Evolutionary conservation across 108 stramenopile species (phyloP), one percentile per base, ranked within the genome.

Genomic region (Fistulifera pelliculosa): DNA sequence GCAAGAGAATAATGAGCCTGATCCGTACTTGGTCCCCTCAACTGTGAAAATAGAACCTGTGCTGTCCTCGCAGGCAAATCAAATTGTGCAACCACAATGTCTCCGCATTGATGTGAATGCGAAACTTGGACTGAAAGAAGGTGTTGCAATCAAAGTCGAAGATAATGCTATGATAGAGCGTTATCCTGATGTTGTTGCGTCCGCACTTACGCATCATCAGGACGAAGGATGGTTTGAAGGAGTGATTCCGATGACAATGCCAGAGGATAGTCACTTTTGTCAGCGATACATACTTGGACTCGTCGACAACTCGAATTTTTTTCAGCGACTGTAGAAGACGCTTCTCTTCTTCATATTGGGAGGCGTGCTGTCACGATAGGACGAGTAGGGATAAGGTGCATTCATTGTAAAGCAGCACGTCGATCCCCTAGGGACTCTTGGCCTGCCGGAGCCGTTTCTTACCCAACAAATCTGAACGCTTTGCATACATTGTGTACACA

Each of bases 201-300:
- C 21, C 6, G 44, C 44, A 21, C 44, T 45, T 21, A 17, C 42
- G 41, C 45, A 43, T 62, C 67, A 67, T 2, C 42, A 28, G 22
- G 77, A 78, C 42, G 77, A 73, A 57, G 73, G 77, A 6, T 79
- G 54, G 52, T 79, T 67, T 63, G 79, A 80, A 56, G 79, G 79
- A 14, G 5, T 22, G 10, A 16, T 62, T 6, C 27, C 47, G 0
- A 52, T 80, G 69, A 42, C 72, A 22, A 58, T 74, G 57, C 64
- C 64, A 12, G 62, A 71, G 11, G 69, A 66, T 11, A 50, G 16
- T 0, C 27, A 49, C 13, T 70, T 27, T 38, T 80, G 31, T 49
- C 70, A 24, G 65, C 60, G 10, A 2, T 69, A n/a, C 79, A 80
- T 21, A 14, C 28, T 13, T 64, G 64, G 47, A 48, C 68, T 39